Base-by-base conservation (phyloP, 345 rosid genomes). In the Brassica cretica region DNA sequence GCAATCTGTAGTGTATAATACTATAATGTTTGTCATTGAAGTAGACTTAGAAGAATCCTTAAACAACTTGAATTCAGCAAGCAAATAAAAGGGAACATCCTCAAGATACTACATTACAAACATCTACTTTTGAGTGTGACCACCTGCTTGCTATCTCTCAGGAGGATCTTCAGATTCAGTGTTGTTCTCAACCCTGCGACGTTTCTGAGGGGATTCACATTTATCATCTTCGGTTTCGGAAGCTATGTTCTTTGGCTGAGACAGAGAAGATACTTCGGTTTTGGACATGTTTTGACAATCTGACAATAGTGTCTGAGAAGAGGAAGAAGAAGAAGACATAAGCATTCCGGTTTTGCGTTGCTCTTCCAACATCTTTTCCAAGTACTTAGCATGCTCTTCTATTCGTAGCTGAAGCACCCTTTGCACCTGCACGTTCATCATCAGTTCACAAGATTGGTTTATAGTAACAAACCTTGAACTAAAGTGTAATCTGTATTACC, bases 301-400 rank as follows among this genome's bases (percentile, higher is more conserved):
- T 14, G 15, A 44, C 2, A 35, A 35, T 1, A 35, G 39, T 44
- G 55, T 49, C 55, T 49, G 55, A 49, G 55, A 14, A 49, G 84
- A 75, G n/a, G 81, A 64, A 33, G 84, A 75, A 30, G 81, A 65
- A 29, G 89, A 73, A 53, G 32, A 30, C 60, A 86, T 71, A 12
- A 86, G 68, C 60, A 78, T 84, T 41, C 96, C 93, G 19, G 91
- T 84, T 85, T 84, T 87, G 85, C 86, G 88, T 66, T 94, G 96
- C 58, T 93, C 90, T 79, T 90, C 98, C 86, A 94, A 73, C 73
- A 94, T 88, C 85, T 85, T 89, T 72, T 89, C 90, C 84, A 94
- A 85, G 83, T 91, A 91, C 72, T 83, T 87, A 32, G 93, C 98
- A 24, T 94, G 97, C 75, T 91, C 93, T 84, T 94, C 98, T 59